A percentile compares a stretch with the other conserved stretches of the same genome.
phyloP scores from a whole-genome alignment of 2,329 filamentous ascomycete species.

The Chrysoporthe puriensis region DNA sequence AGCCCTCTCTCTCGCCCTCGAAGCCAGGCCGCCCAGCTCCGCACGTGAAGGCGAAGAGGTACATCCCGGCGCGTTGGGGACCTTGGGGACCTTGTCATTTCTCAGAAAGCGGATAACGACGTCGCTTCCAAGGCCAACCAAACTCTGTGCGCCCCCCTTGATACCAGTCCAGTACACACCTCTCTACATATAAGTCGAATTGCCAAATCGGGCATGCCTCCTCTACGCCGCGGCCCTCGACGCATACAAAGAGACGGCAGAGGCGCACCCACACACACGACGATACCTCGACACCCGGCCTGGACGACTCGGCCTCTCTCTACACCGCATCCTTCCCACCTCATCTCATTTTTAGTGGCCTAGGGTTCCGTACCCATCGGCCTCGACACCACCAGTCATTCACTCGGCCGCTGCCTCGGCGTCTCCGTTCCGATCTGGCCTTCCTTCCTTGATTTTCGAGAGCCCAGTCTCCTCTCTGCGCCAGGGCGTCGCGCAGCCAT shows the following conservation, averaged over 20 bases:
- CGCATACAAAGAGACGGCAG: not conserved
- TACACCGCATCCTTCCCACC: slow-evolving; percentile 9
- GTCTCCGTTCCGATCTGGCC: slow-evolving; percentile 18
- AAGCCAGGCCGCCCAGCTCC: not conserved
- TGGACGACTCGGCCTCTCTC: not conserved
- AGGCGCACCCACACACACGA: not conserved
- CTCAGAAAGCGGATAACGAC: slow-evolving; percentile 5
- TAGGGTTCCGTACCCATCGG: slow-evolving; percentile 10
- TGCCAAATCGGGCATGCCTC: slow-evolving; percentile 9
- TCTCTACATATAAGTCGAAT: not conserved
- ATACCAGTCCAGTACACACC: not conserved
- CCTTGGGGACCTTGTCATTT: slow-evolving; percentile 4
- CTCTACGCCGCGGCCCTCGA: not conserved
- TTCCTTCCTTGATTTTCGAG: not conserved
- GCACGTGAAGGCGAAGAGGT: not conserved
- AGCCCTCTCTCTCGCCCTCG: not conserved
- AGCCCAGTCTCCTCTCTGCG: not conserved
- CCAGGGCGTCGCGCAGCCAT: slow-evolving; percentile 8
- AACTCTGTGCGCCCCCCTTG: not conserved
- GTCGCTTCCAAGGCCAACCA: not conserved
- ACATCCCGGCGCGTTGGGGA: not conserved
- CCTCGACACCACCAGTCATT: slow-evolving; percentile 19
- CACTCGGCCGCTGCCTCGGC: slow-evolving; percentile 16
- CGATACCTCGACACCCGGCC: not conserved
- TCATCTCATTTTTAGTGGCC: not conserved